Percentiles rank a stretch among this genome's conserved stretches.
These are phyloP conservation scores for Diaporthe eres DNA, from an alignment of 2,329 filamentous ascomycete genomes.

Conservation along the genomic window DNA sequence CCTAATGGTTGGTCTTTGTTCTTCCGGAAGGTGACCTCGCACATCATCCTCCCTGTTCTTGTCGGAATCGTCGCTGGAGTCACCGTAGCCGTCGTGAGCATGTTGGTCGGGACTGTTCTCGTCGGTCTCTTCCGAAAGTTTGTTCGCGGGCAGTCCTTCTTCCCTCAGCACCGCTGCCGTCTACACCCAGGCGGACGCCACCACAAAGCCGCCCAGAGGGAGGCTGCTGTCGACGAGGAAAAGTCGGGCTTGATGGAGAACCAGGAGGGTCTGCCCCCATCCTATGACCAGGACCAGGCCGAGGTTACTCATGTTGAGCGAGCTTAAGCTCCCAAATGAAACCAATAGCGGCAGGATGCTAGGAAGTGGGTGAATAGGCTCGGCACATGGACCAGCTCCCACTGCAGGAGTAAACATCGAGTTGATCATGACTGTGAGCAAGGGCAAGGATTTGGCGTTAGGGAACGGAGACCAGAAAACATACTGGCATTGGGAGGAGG, in stretches of 20 bases:
- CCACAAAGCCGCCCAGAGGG: constrained; percentile 54
- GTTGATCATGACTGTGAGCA: neutral
- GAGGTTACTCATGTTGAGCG: constrained; percentile 16
- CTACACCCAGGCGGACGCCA: constrained; percentile 46
- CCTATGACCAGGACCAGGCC: constrained; percentile 48
- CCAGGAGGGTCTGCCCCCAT: constrained; percentile 50
- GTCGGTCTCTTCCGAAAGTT: constrained; percentile 71
- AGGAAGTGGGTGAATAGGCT: neutral
- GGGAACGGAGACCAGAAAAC: constrained; percentile 22
- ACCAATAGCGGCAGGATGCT: neutral
- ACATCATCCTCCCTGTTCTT: constrained; percentile 77
- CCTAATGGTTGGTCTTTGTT: constrained; percentile 59
- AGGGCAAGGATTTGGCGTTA: constrained; percentile 32
- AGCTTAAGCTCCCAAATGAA: neutral
- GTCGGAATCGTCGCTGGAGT: constrained; percentile 79
- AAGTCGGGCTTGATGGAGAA: constrained; percentile 65
- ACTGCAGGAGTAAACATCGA: neutral
- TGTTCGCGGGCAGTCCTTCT: constrained; percentile 58
- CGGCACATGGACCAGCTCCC: neutral
- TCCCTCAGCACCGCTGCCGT: constrained; percentile 50
- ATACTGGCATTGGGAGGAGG: constrained; percentile 25
- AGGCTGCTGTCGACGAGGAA: constrained; percentile 60
- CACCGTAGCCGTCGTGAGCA: constrained; percentile 71
- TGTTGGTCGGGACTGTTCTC: constrained; percentile 74
- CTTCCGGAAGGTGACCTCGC: constrained; percentile 69